Base-by-base conservation (phyloP, 2,329 filamentous ascomycete species). In the Phialocephala subalpina region DNA sequence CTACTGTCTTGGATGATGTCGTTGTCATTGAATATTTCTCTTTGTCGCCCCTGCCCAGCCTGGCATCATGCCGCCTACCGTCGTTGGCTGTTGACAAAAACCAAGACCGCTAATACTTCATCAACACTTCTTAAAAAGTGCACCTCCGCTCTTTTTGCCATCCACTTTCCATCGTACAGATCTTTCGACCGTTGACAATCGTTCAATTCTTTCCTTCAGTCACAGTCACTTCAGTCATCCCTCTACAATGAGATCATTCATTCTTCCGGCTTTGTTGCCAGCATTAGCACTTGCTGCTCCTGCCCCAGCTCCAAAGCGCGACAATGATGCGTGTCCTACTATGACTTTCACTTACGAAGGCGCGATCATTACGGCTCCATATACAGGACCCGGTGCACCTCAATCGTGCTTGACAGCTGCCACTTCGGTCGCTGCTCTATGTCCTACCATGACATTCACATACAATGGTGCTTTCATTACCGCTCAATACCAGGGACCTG, bases 381-480 rank as follows among this genome's bases (percentile, higher is more conserved):
- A 33, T 2, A 42, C 25, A 18, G 57, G 57, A 27, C 38, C 57
- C 3, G 20, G 20, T 12, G 29, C 38, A 5, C 20, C 27, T 27
- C 22, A 25, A 33, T 49, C 45, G 12, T 49, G 45, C 45, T 20
- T 49, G n/a, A 22, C 45, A 20, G 9, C 45, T 49, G 45, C 20
- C 45, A 49, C 11, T 18, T 4, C 18, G n/a, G 18, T 18, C 18
- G 42, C 38, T 25, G 20, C 57, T 14, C 57, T 36, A 3, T 59
- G 57, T 45, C 57, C 57, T 11, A 59, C 57, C 4, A 22, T 27
- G 36, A 59, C 57, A 3, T 59, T 59, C 29, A 59, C 57, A 2
- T 59, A 59, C 42, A n/a, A 59, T 8, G 57, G 57, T 12, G 57
- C 29, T 3, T n/a, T 38, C 27, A 59, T 59, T 20, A 59, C 57